These are phyloP conservation scores for Aaosphaeria pasadenensis DNA, from an alignment of 2,329 filamentous ascomycete genomes.

Conservation along the genomic window DNA sequence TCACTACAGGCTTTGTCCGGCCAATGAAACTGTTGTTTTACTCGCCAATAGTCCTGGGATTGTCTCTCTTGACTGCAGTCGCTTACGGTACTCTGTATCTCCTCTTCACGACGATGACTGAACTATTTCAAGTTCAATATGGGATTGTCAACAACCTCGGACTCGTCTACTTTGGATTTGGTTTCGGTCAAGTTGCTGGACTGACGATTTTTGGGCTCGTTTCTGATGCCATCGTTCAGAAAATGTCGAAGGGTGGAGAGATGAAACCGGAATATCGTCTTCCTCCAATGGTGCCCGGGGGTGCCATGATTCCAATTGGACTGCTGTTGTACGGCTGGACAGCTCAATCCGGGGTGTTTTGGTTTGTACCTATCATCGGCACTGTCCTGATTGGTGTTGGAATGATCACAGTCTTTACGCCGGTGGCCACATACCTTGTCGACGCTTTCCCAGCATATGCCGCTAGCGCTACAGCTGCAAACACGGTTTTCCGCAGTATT, in stretches of 20 bases:
- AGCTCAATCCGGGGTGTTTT: conserved; percentile 49
- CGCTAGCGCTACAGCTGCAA: conserved; percentile 56
- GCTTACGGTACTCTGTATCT: conserved; percentile 31
- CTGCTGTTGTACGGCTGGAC: conserved; percentile 52
- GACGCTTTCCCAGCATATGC: conserved; percentile 58
- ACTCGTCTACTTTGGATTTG: too few species aligned
- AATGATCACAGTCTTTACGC: conserved; percentile 30
- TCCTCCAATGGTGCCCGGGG: conserved; percentile 17
- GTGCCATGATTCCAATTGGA: conserved; percentile 25
- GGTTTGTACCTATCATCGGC: conserved; percentile 54
- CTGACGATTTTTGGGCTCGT: too few species aligned
- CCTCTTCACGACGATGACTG: conserved; percentile 57
- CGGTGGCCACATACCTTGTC: conserved; percentile 57
- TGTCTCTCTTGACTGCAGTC: conserved; percentile 31
- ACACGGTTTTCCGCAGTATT: conserved; percentile 12
- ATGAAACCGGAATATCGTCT: conserved; percentile 17
- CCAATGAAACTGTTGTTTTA: conserved; percentile 56
- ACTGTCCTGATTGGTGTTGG: conserved; percentile 45
- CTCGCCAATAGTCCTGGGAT: conserved; percentile 51
- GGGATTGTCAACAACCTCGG: conserved; percentile 22
- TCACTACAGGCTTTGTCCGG: conserved; percentile 47
- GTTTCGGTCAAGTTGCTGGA: too few species aligned
- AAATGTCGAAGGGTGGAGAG: conserved; percentile 34
- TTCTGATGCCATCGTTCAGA: conserved; percentile 37
- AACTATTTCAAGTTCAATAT: conserved; percentile 37